Percentiles rank a stretch among this genome's conserved stretches.
These are phyloP conservation scores for Amborella trichopoda DNA, from an alignment of 164 flowering plant species.

Conservation along the genomic window DNA sequence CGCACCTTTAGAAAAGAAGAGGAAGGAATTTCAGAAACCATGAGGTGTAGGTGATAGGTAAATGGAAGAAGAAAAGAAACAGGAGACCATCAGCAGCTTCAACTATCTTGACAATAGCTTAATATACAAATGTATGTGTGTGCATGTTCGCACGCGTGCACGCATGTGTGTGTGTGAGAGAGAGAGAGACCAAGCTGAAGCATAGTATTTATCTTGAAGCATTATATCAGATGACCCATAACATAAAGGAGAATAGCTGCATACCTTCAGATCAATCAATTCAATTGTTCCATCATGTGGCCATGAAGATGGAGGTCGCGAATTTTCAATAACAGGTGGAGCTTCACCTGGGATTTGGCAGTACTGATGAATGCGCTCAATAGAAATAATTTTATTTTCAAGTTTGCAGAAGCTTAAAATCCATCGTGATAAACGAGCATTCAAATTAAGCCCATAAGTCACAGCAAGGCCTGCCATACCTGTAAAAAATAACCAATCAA, in stretches of 20 bases:
- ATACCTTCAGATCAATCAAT: slow-evolving; percentile 75
- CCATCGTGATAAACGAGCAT: slow-evolving; percentile 93
- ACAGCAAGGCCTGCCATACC: slow-evolving; percentile 99
- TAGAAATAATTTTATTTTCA: slow-evolving; percentile 94
- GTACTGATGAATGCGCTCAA: slow-evolving; percentile 91
- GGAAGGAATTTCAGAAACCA: no score
- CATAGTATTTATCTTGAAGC: no score
- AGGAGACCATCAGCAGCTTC: not conserved
- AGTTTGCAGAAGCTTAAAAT: slow-evolving; percentile 98
- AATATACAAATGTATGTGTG: no score
- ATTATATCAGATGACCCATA: no score
- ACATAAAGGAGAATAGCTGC: no score
- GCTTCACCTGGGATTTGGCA: slow-evolving; percentile 84
- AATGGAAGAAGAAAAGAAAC: not conserved
- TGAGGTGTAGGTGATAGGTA: not conserved
- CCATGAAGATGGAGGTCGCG: slow-evolving; percentile 77
- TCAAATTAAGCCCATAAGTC: slow-evolving; percentile 90
- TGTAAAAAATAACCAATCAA: slow-evolving; percentile 6
- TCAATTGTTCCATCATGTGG: slow-evolving; percentile 80
- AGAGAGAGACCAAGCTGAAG: no score
- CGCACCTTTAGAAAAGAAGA: slow-evolving; percentile 52
- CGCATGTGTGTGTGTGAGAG: no score
- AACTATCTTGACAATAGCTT: no score
- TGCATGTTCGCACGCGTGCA: no score
- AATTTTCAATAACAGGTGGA: slow-evolving; percentile 59